Evolutionary conservation across 1,139 yeast genomes (phyloP).

Genomic region (Candida pseudoviswanathii): DNA sequence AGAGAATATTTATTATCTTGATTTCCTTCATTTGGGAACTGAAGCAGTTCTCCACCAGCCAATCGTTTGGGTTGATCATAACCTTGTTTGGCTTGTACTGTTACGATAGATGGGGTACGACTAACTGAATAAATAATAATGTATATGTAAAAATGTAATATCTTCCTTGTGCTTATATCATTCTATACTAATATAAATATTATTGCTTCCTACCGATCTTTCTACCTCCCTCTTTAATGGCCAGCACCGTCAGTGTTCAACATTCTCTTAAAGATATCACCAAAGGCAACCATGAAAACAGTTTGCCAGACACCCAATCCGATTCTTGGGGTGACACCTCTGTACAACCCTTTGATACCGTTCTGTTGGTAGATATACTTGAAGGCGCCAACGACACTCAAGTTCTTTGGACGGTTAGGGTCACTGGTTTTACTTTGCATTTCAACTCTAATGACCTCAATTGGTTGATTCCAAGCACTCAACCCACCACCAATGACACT

Average conservation of each 20-base stretch:
- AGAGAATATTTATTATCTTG: slow-evolving; percentile 81
- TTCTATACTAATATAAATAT: not conserved
- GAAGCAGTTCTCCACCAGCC: slow-evolving; percentile 43
- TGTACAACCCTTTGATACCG: slow-evolving; percentile 88
- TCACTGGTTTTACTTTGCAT: slow-evolving; percentile 94
- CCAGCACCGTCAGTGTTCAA: slow-evolving; percentile 48
- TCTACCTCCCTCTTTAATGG: slow-evolving; percentile 25
- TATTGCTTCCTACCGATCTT: no score
- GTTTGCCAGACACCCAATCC: slow-evolving; percentile 99
- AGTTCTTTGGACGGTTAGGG: slow-evolving; percentile 93
- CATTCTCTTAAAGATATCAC: slow-evolving; percentile 68
- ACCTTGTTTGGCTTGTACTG: slow-evolving; percentile 67
- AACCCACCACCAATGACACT: slow-evolving; percentile 95
- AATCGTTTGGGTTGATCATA: slow-evolving; percentile 68
- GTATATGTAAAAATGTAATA: not conserved
- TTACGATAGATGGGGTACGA: slow-evolving; percentile 73
- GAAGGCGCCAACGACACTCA: slow-evolving; percentile 78
- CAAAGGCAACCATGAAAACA: slow-evolving; percentile 98
- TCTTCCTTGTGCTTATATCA: no score
- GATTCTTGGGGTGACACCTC: slow-evolving; percentile 96
- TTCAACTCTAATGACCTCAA: slow-evolving; percentile 95
- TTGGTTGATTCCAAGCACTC: slow-evolving; percentile 98
- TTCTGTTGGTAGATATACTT: slow-evolving; percentile 79
- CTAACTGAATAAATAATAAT: not conserved
- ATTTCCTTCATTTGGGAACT: slow-evolving; percentile 78